Base-by-base conservation (phyloP, 257 asterid genomes). In the Solanum bulbocastanum region DNA sequence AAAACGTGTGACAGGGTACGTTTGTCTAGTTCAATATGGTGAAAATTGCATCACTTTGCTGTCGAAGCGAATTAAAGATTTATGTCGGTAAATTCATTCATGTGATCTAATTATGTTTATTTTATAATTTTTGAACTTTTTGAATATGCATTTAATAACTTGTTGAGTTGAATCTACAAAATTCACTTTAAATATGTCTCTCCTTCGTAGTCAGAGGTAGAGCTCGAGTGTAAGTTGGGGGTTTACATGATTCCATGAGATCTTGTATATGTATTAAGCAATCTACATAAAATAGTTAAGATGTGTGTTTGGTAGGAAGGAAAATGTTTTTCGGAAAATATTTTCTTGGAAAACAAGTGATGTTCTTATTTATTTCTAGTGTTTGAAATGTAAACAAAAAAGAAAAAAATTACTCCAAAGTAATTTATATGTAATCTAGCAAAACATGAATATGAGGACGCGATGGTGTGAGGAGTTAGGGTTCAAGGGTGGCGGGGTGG, bases 351-450 rank as follows among this genome's bases (percentile, higher is more conserved):
- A 18, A 56, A 18, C n/a, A 56, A 18, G n/a, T 56, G 65, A 18
- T 56, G 65, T 18, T 52, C 2, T 56, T 56, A 18, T 56, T 56
- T 56, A 56, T 56, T 56, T 56, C 0, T 56, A 56, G 65, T 20
- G 32, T 62, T 60, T 62, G 15, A 62, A 22, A 62, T 23, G 30
- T 62, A 60, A 23, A 2, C 2, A 23, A 62, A 23, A 62, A 16
- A n/a, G n/a, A 15, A 12, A 7, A 0, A 9, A 0, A 62, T 62
- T 60, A 23, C 23, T 62, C 1, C 1, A 1, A 62, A 62, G 12
- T 4, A 22, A 62, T 62, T 23, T 62, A 62, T 23, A 23, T 23
- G 30, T 62, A 62, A 62, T 62, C 3, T 62, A 62, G 69, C 69
- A 62, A 60, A 60, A 23, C 12, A 18, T 56, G 65, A 10, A 9